Conservation (phyloP, 495 filamentous ascomycete species). For the Achaetomiella virescens region DNA sequence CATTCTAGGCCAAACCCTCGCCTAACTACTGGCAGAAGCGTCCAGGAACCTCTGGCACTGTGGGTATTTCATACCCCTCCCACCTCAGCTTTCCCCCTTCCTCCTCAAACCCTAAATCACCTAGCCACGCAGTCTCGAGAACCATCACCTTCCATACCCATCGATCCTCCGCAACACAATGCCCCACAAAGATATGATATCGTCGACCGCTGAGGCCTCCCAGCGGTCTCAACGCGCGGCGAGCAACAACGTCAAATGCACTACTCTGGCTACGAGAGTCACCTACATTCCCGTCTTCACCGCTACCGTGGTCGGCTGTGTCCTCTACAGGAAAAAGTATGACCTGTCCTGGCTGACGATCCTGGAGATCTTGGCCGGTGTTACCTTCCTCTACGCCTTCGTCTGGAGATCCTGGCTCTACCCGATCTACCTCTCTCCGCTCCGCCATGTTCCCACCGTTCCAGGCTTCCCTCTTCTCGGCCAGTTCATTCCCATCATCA, state of each 20-base stretch:
- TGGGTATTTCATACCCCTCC: no score
- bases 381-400: conserved; percentile 6
- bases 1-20: no score
- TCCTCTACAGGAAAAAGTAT: conserved; percentile 11
- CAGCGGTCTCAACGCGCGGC: neutral
- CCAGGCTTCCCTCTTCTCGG: conserved; percentile 21
- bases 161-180: no score
- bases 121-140: no score
- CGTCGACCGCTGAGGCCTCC: neutral
- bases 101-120: no score
- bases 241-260: neutral
- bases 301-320: conserved; percentile 2
- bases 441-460: conserved; percentile 21
- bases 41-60: no score
- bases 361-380: neutral
- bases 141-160: no score
- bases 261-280: conserved; percentile 13
- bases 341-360: neutral
- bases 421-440: conserved; percentile 18
- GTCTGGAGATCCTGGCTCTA: conserved; percentile 16
- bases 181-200: no score
- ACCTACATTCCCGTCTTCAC: conserved; percentile 4
- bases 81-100: no score
- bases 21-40: no score
- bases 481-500: conserved; percentile 25